Evolutionary conservation across 164 flowering plant genomes (phyloP).

Genomic region (Sextonia rubra): DNA sequence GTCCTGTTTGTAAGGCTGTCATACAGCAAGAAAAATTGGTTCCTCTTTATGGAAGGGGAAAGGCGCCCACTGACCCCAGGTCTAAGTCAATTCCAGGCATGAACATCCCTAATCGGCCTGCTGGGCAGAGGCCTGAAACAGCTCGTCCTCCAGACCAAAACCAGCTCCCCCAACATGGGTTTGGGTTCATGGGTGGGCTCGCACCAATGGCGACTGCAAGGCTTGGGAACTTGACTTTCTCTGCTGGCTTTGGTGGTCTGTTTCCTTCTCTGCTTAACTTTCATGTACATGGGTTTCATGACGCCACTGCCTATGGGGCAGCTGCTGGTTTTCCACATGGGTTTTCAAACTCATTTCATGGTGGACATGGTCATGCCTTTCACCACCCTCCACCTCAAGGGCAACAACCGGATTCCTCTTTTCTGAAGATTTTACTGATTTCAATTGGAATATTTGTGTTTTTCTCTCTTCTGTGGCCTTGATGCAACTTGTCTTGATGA

Average conservation of each 20-base stretch:
- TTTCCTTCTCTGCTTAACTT: constrained; percentile 51
- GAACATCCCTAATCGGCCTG: constrained; percentile 59
- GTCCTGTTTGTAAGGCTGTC: constrained; percentile 80
- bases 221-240: constrained; percentile 47
- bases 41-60: constrained; percentile 79
- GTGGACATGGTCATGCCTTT: constrained; percentile 43
- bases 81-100: constrained; percentile 55
- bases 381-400: constrained; percentile 35
- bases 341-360: constrained; percentile 45
- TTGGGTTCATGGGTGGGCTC: constrained; percentile 56
- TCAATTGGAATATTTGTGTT: constrained; percentile 44
- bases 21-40: constrained; percentile 65
- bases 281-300: constrained; percentile 63
- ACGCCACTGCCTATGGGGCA: constrained; percentile 52
- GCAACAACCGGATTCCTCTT: constrained; percentile 37
- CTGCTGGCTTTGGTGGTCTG: constrained; percentile 60
- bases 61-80: constrained; percentile 51
- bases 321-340: constrained; percentile 53
- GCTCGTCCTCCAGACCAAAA: constrained; percentile 44
- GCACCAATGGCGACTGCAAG: constrained; percentile 49
- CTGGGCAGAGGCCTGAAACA: constrained; percentile 74
- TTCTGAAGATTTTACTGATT: constrained; percentile 42
- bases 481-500: constrained; percentile 14
- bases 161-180: constrained; percentile 34
- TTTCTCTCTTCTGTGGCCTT: constrained; percentile 41